These are phyloP conservation scores for Phyllosticta paracitricarpa DNA, from an alignment of 2,329 filamentous ascomycete species.

Conservation along the genomic window DNA sequence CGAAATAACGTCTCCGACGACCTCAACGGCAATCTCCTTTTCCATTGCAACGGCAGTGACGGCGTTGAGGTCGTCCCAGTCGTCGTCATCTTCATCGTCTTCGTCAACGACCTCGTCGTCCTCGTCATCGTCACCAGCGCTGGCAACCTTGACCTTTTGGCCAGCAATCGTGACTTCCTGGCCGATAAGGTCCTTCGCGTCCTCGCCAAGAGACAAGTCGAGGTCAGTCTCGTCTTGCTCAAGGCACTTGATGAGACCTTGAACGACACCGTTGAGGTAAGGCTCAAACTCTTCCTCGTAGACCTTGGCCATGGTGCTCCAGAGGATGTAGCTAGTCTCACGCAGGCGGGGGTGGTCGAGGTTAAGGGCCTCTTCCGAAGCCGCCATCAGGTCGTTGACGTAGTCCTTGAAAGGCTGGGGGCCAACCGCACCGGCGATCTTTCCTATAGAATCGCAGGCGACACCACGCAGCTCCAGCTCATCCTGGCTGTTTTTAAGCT, in stretches of 20 bases:
- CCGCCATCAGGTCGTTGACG: conserved; percentile 79
- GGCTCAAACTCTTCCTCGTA: conserved; percentile 76
- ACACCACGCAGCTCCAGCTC: conserved; percentile 83
- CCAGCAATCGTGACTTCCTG: conserved; percentile 69
- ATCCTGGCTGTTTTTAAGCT: conserved; percentile 79
- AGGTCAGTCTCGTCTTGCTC: conserved; percentile 81
- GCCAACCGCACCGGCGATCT: conserved; percentile 83
- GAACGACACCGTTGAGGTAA: conserved; percentile 68
- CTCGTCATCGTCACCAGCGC: conserved; percentile 46
- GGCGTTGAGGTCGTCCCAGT: conserved; percentile 73
- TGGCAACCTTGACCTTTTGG: conserved; percentile 75
- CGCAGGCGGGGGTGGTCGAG: conserved; percentile 84
- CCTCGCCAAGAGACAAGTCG: conserved; percentile 64
- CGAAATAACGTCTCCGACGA: conserved; percentile 83
- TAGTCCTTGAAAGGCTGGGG: conserved; percentile 80
- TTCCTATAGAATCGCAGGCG: conserved; percentile 85
- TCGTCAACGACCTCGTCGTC: conserved; percentile 47
- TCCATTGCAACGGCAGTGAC: conserved; percentile 86
- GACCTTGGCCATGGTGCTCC: conserved; percentile 89
- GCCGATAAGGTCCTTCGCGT: conserved; percentile 63
- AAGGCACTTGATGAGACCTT: conserved; percentile 73
- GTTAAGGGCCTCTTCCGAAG: conserved; percentile 81
- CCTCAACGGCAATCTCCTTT: conserved; percentile 95
- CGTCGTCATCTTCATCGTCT: conserved; percentile 67
- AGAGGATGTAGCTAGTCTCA: conserved; percentile 95